phyloP scores from a whole-genome alignment of 2,329 filamentous ascomycete genomes.

The Monosporascus sp. region DNA sequence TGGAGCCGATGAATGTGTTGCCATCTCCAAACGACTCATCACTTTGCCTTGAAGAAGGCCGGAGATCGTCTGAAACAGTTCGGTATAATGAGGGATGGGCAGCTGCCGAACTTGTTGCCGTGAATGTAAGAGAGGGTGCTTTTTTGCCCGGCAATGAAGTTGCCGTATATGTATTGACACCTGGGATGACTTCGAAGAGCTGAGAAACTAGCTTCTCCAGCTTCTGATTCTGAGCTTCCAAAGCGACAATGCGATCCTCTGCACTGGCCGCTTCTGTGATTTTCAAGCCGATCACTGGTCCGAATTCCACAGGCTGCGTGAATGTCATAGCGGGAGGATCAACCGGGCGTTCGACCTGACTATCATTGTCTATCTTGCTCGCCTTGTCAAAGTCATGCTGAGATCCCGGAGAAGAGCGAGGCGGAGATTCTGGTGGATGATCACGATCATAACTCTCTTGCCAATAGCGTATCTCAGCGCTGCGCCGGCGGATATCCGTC shows the following conservation, averaged over 20 bases:
- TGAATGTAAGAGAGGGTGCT: slow-evolving; percentile 19
- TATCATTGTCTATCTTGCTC: slow-evolving; percentile 23
- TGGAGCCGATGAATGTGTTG: slow-evolving; percentile 39
- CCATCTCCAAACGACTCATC: slow-evolving; percentile 43
- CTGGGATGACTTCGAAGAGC: slow-evolving; percentile 41
- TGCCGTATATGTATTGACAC: slow-evolving; percentile 29
- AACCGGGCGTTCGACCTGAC: slow-evolving; percentile 25
- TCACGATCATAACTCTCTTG: slow-evolving; percentile 53
- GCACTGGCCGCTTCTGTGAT: slow-evolving; percentile 51
- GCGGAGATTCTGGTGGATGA: no score
- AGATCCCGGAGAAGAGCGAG: no score
- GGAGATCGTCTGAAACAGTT: slow-evolving; percentile 17
- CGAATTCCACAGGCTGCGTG: slow-evolving; percentile 51
- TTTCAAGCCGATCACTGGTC: slow-evolving; percentile 47
- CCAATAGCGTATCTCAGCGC: slow-evolving; percentile 61
- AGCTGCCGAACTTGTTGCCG: slow-evolving; percentile 20
- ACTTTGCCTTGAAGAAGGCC: slow-evolving; percentile 24
- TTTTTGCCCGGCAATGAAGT: slow-evolving; percentile 16
- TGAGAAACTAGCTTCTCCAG: slow-evolving; percentile 49
- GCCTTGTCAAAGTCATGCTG: slow-evolving; percentile 27
- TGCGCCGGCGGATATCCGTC: slow-evolving; percentile 43
- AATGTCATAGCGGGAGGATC: slow-evolving; percentile 31
- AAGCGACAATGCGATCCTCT: slow-evolving; percentile 44
- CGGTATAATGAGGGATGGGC: slow-evolving; percentile 27
- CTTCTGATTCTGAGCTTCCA: slow-evolving; percentile 48